These are phyloP conservation scores for Populus hybrid DNA, from an alignment of 441 rosid genomes.

Conservation along the genomic window DNA sequence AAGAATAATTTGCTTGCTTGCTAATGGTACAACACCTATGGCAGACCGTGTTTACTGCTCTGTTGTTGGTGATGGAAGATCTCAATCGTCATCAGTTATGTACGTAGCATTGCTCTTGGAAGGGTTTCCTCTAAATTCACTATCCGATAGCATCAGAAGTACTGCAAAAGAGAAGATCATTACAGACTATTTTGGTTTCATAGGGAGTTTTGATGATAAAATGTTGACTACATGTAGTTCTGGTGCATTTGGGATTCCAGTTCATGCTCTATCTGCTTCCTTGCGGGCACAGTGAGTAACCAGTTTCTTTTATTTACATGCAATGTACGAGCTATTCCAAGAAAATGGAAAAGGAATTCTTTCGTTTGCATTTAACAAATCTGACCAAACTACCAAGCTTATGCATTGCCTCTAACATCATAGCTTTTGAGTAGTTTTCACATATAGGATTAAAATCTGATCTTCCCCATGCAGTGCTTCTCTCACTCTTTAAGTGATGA, in stretches of 20 bases:
- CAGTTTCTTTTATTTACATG: neutral
- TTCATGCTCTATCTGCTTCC: conserved; percentile 65
- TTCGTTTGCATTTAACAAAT: neutral
- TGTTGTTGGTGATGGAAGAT: conserved; percentile 34
- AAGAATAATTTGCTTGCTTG: conserved; percentile 53
- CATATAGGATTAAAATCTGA: neutral
- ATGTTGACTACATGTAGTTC: conserved; percentile 31
- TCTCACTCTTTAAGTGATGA: neutral
- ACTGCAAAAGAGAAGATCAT: conserved; percentile 51
- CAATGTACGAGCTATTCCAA: neutral
- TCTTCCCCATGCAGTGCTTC: neutral
- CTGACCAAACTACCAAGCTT: neutral
- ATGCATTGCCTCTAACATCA: neutral
- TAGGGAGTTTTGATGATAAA: conserved; percentile 38
- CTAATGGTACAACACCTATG: conserved; percentile 43
- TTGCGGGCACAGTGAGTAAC: conserved; percentile 65
- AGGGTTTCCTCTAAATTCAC: conserved; percentile 64
- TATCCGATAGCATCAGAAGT: conserved; percentile 48
- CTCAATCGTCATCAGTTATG: conserved; percentile 44
- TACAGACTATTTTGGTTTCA: conserved; percentile 52
- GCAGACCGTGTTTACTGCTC: conserved; percentile 51
- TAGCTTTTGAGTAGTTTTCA: neutral
- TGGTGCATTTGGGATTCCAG: conserved; percentile 46
- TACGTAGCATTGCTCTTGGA: conserved; percentile 61
- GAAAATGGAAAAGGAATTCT: neutral